A percentile compares a stretch with the other conserved stretches of the same genome.
These are phyloP conservation scores for Dactylis glomerata DNA, from an alignment of 176 grass and related monocot species.

Conservation along the genomic window DNA sequence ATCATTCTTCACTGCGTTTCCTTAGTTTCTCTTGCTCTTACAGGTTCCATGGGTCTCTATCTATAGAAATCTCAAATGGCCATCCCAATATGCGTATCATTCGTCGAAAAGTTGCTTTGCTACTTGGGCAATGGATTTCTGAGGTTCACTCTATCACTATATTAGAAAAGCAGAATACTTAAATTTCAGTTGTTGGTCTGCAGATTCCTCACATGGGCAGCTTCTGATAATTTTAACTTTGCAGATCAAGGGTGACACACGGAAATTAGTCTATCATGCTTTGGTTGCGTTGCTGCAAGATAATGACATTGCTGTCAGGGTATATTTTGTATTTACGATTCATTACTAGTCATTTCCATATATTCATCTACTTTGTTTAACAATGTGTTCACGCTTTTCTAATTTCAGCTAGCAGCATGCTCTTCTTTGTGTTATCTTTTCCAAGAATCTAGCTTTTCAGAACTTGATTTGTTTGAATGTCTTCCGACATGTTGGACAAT, in stretches of 20 bases:
- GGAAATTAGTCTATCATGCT: constrained; percentile 79
- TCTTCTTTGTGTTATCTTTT: constrained; percentile 93
- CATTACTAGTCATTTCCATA: constrained; percentile 13
- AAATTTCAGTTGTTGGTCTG: not conserved
- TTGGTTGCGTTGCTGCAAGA: constrained; percentile 89
- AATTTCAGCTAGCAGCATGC: constrained; percentile 91
- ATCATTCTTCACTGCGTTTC: not conserved
- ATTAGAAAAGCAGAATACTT: constrained; percentile 24
- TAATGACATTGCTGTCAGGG: constrained; percentile 81
- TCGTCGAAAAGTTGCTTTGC: constrained; percentile 86
- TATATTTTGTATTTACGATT: constrained; percentile 38
- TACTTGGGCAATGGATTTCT: constrained; percentile 97
- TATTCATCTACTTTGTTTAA: constrained; percentile 37
- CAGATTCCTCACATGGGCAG: constrained; percentile 8
- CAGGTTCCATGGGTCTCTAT: constrained; percentile 88
- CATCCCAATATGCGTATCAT: constrained; percentile 96
- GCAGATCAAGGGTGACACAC: constrained; percentile 92
- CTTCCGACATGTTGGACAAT: constrained; percentile 94
- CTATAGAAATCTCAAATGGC: constrained; percentile 83
- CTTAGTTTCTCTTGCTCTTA: constrained; percentile 20
- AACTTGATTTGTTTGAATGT: constrained; percentile 88
- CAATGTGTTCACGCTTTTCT: constrained; percentile 26
- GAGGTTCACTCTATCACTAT: constrained; percentile 58
- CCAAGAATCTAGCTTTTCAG: constrained; percentile 95
- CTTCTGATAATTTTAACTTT: constrained; percentile 43